These are phyloP conservation scores for Ceratocystis smalleyi DNA, from an alignment of 2,329 filamentous ascomycete species.

Conservation along the genomic window DNA sequence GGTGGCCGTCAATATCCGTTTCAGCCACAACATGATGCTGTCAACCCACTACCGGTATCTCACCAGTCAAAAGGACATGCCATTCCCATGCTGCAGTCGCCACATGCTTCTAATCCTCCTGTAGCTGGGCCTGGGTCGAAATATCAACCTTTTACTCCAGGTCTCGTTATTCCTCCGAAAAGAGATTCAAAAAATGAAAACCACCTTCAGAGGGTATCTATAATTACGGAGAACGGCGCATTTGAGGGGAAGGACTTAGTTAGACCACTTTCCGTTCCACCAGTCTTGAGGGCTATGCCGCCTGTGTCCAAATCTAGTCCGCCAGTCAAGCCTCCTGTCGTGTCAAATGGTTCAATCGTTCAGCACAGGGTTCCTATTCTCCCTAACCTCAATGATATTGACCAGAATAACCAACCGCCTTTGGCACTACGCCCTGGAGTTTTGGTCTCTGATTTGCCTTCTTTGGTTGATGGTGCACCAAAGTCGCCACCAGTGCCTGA, in stretches of 20 bases:
- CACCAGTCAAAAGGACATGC: neutral
- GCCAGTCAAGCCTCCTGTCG: neutral
- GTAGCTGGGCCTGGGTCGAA: neutral
- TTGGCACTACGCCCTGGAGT: conserved; percentile 8
- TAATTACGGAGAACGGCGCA: neutral
- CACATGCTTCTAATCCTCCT: neutral
- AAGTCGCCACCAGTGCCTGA: neutral
- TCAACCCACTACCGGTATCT: neutral
- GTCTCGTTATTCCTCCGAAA: neutral
- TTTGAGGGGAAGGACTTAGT: neutral
- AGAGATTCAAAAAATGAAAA: neutral
- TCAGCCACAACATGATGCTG: conserved; percentile 12
- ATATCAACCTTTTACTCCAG: conserved; percentile 13
- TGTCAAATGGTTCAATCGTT: neutral
- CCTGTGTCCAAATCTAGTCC: neutral
- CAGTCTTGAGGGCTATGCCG: neutral
- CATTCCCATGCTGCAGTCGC: neutral
- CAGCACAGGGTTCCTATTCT: neutral
- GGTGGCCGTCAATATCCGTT: conserved; percentile 16
- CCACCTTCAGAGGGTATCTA: neutral
- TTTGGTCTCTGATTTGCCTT: neutral
- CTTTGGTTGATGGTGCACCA: neutral
- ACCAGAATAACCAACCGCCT: neutral
- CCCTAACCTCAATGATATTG: neutral
- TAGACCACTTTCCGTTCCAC: neutral